Evolutionary conservation across 2,329 filamentous ascomycete genomes (phyloP), one percentile per base, ranked within the genome.

Genomic region (Xylariaceae sp.): DNA sequence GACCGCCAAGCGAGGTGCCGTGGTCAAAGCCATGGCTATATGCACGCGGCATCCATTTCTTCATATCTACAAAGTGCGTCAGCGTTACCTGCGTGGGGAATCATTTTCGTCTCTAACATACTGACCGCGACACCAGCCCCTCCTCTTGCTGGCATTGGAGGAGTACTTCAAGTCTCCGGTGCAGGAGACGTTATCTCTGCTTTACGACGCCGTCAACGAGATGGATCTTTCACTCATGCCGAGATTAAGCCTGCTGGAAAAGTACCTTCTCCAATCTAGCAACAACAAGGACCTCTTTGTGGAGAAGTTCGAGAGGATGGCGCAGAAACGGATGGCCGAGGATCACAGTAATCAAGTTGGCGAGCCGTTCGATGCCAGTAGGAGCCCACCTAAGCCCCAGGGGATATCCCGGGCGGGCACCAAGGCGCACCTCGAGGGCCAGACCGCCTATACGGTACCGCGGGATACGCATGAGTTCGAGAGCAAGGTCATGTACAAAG

Each of bases 11-110:
- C 82, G 92, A 74, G 92, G 92, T 42, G 92, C 92, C 14, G 76
- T 96, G 34, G 90, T 97, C 42, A 97, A 97, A 61, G 88, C 92
- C 29, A 98, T 98, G 92, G 92, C 92, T 19, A 96, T 98, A 52
- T 98, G 92, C 69, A 98, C 92, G 6, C 75, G 92, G 30, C 92
- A 98, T 69, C 89, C 92, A 3, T 98, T 98, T 64, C 68, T 98
- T 51, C 92, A 98, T 65, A 98, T 98, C 48, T 98, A 98, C 70
- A 98, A 98, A 76, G 85, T 84, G 61, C 50, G 70, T 59, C 41
- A 38, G 31, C 15, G 34, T 31, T 40, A 31, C 41, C 29, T 36
- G 38, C 6, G 31, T 23, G 27, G 27, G 19, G 26, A 40, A 14
- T 26, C 29, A 5, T 5, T 36, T 19, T 13, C 19, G 27, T 30